These are phyloP conservation scores for Helichrysum umbraculigerum DNA, from an alignment of 129 eudicot genomes.

Conservation along the genomic window DNA sequence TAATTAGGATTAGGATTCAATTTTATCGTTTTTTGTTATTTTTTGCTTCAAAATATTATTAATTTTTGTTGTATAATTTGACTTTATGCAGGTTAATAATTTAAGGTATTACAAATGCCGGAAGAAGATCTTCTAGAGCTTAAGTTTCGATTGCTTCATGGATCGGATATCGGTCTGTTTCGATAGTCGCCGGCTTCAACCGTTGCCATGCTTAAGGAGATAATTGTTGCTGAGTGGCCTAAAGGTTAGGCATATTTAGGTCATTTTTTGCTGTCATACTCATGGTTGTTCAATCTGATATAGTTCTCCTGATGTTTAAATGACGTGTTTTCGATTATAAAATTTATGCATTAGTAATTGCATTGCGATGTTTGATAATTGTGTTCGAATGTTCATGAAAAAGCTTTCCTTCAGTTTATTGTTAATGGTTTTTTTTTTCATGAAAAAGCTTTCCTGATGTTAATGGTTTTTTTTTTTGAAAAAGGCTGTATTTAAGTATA, in stretches of 20 bases:
- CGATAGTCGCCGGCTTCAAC: no score
- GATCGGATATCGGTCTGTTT: no score
- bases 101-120: constrained; percentile 59
- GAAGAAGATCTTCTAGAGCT: constrained; percentile 86
- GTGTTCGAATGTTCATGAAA: no score
- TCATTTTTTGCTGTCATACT: neutral
- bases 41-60: no score
- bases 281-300: neutral
- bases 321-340: neutral
- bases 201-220: constrained; percentile 78
- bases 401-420: no score
- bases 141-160: no score
- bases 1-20: no score
- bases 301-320: neutral
- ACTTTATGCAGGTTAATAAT: constrained; percentile 18
- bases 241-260: constrained; percentile 55
- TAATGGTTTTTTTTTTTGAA: no score
- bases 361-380: neutral
- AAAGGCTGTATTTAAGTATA: no score
- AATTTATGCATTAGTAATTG: neutral
- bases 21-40: no score
- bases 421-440: no score
- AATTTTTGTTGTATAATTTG: neutral
- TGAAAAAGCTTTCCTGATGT: no score
- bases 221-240: constrained; percentile 92